These are phyloP conservation scores for Trichoderma guizhouense DNA, from an alignment of 2,329 filamentous ascomycete species.

Conservation along the genomic window DNA sequence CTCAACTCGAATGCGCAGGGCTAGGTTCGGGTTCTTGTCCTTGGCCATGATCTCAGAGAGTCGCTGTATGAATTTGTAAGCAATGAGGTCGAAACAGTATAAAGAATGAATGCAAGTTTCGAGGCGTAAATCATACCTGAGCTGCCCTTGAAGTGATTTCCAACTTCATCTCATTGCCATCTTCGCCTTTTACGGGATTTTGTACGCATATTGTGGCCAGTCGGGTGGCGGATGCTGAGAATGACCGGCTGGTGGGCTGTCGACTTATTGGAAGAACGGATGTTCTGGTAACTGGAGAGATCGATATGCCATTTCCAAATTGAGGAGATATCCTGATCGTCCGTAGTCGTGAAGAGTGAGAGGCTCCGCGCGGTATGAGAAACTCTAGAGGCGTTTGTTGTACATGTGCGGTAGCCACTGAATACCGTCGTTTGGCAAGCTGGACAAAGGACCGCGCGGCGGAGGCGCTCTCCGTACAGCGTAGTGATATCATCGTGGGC, in stretches of 20 bases:
- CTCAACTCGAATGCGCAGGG: slow-evolving; percentile 88
- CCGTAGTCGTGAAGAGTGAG: slow-evolving; percentile 16
- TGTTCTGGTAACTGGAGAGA: neutral
- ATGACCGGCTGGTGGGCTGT: slow-evolving; percentile 27
- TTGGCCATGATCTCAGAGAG: slow-evolving; percentile 73
- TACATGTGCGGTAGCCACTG: slow-evolving; percentile 25
- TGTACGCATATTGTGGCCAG: slow-evolving; percentile 49
- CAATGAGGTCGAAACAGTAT: neutral
- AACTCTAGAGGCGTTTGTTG: slow-evolving; percentile 35
- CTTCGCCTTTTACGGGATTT: slow-evolving; percentile 77
- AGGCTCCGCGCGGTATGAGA: slow-evolving; percentile 36
- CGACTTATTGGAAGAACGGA: neutral
- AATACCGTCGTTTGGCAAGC: slow-evolving; percentile 36
- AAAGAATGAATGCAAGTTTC: neutral
- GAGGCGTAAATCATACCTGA: slow-evolving; percentile 51
- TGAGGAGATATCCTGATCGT: neutral
- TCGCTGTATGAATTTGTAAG: slow-evolving; percentile 45
- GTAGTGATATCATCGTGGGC: slow-evolving; percentile 33
- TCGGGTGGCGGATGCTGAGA: slow-evolving; percentile 37
- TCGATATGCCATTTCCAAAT: neutral
- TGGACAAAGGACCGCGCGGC: slow-evolving; percentile 41
- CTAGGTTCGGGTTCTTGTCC: slow-evolving; percentile 72
- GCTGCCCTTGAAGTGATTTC: slow-evolving; percentile 82
- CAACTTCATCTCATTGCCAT: slow-evolving; percentile 79
- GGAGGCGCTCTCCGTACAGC: slow-evolving; percentile 40